Evolutionary conservation across 306 rosid genomes (phyloP).

Genomic region (Prunus mume): DNA sequence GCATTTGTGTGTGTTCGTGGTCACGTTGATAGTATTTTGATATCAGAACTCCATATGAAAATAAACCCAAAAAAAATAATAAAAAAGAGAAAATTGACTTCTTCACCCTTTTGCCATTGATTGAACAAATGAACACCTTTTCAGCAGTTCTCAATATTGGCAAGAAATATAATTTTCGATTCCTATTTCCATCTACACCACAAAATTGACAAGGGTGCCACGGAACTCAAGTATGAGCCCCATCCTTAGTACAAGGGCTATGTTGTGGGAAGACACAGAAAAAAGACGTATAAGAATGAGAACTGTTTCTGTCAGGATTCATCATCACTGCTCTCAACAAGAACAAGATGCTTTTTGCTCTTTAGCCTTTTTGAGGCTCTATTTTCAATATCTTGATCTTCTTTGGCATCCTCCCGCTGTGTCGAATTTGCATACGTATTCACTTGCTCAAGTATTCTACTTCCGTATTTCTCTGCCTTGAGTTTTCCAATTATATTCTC

Average conservation of each 20-base stretch:
- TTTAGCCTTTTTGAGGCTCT: slow-evolving; percentile 58
- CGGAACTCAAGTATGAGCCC: not conserved
- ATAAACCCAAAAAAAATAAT: too few species aligned
- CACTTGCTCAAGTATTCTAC: slow-evolving; percentile 59
- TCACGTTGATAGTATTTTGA: too few species aligned
- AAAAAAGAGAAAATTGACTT: not conserved
- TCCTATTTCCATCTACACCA: not conserved
- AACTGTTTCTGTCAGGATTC: slow-evolving; percentile 34
- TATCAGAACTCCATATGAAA: not conserved
- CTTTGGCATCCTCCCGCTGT: slow-evolving; percentile 23
- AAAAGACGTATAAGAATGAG: not conserved
- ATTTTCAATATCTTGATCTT: slow-evolving; percentile 38
- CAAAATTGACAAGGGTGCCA: not conserved
- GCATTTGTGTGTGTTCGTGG: too few species aligned
- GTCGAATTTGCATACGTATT: slow-evolving; percentile 37
- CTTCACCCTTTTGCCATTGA: not conserved
- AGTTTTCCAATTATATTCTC: slow-evolving; percentile 72
- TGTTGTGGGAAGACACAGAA: not conserved
- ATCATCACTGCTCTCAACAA: slow-evolving; percentile 78
- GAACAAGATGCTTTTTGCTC: slow-evolving; percentile 54
- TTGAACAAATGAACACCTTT: not conserved
- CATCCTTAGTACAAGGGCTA: not conserved
- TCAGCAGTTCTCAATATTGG: not conserved
- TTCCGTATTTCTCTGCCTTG: slow-evolving; percentile 75
- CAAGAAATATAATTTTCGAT: not conserved